Evolutionary conservation across 2,329 filamentous ascomycete genomes (phyloP).

Genomic region (Aureobasidium lini): DNA sequence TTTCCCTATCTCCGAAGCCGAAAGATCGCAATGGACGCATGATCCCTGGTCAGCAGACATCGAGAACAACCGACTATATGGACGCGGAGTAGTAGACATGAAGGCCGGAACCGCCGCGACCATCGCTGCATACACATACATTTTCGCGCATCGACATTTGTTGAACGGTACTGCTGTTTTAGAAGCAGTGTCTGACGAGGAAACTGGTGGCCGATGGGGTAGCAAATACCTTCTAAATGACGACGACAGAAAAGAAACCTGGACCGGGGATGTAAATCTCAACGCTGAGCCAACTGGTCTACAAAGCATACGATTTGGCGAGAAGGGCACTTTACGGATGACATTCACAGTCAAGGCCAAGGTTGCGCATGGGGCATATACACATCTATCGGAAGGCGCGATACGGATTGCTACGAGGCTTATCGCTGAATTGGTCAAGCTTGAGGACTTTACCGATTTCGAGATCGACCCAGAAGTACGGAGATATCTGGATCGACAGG

Average conservation of each 20-base stretch:
- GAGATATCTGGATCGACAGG: constrained; percentile 24
- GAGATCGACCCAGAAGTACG: constrained; percentile 24
- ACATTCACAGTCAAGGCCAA: constrained; percentile 29
- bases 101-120: constrained; percentile 36
- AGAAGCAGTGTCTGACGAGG: constrained; percentile 34
- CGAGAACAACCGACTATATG: constrained; percentile 28
- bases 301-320: constrained; percentile 35
- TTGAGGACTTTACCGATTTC: constrained; percentile 22
- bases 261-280: constrained; percentile 34
- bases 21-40: constrained; percentile 26
- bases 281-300: constrained; percentile 34
- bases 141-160: constrained; percentile 19
- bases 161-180: constrained; percentile 18
- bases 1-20: constrained; percentile 30
- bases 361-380: constrained; percentile 35
- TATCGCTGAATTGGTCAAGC: constrained; percentile 24
- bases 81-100: constrained; percentile 37
- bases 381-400: constrained; percentile 33
- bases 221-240: constrained; percentile 31
- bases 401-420: constrained; percentile 29
- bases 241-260: constrained; percentile 21
- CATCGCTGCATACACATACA: constrained; percentile 32
- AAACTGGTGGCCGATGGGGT: constrained; percentile 33
- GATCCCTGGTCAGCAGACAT: constrained; percentile 33
- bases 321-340: constrained; percentile 37